Percentiles rank a stretch among this genome's conserved stretches.
These are phyloP conservation scores for Eucalyptus erythrocorys DNA, from an alignment of 345 rosid species.

Conservation along the genomic window DNA sequence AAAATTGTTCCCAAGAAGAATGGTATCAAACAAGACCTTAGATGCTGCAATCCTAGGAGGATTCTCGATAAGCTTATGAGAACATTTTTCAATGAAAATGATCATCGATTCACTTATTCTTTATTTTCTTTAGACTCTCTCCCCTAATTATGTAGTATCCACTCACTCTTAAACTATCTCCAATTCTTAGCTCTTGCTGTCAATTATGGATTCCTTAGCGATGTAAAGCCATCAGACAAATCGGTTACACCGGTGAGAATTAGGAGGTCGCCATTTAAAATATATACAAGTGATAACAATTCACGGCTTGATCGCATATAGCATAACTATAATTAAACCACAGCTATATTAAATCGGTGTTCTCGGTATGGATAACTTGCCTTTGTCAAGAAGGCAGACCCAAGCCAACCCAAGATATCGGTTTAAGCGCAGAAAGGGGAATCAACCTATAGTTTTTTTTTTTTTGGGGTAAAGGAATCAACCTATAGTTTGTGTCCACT, in stretches of 20 bases:
- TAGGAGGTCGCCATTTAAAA: not conserved
- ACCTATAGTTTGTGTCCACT: not conserved
- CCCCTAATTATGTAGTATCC: not conserved
- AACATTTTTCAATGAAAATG: not conserved
- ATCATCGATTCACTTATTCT: not conserved
- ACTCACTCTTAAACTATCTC: not conserved
- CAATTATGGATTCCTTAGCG: not conserved
- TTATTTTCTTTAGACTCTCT: not conserved
- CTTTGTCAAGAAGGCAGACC: not conserved
- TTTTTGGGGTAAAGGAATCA: too few relatives aligned
- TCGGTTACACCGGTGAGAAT: not conserved
- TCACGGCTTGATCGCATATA: not conserved
- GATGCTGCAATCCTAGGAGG: not conserved
- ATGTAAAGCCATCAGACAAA: not conserved
- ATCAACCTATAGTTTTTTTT: not conserved
- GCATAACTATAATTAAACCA: not conserved
- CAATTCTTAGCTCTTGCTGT: not conserved
- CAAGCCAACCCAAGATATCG: not conserved
- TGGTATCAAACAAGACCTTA: too few relatives aligned
- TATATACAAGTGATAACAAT: not conserved
- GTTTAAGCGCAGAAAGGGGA: not conserved
- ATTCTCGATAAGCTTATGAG: not conserved
- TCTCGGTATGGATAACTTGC: not conserved
- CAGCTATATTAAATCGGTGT: not conserved
- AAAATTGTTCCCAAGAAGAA: too few relatives aligned